phyloP scores from a whole-genome alignment of 345 rosid species.

The Hirschfeldia incana region DNA sequence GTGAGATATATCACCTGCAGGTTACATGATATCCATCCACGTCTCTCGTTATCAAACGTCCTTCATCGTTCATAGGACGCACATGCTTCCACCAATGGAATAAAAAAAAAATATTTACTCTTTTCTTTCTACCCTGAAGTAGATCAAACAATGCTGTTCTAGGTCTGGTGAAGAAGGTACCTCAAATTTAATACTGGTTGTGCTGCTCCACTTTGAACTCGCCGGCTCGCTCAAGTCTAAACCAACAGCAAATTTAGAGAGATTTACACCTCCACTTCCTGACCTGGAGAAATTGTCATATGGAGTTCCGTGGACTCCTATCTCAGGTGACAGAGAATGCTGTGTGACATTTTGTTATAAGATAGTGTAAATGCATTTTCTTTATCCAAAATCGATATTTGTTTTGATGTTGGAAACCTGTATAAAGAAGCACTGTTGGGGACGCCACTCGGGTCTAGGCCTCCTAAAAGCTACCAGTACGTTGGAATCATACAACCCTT shows the following conservation, averaged over 20 bases:
- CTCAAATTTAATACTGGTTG: conserved; percentile 88
- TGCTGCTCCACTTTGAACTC: conserved; percentile 83
- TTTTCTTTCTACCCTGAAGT: background rate
- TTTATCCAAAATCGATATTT: background rate
- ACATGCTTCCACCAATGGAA: conserved; percentile 56
- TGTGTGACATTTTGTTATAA: conserved; percentile 46
- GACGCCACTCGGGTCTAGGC: conserved; percentile 92
- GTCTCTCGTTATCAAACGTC: conserved; percentile 79
- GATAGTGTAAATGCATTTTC: too few relatives aligned
- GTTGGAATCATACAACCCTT: conserved; percentile 88
- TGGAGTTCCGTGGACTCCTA: conserved; percentile 84
- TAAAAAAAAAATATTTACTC: background rate
- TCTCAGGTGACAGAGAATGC: conserved; percentile 93
- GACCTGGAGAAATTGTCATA: conserved; percentile 83
- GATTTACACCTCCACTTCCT: conserved; percentile 86
- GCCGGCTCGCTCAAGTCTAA: conserved; percentile 85
- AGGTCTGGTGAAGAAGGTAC: conserved; percentile 31
- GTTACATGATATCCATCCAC: conserved; percentile 86
- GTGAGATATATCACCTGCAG: conserved; percentile 61
- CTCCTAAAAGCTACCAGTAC: conserved; percentile 79
- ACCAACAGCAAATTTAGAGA: conserved; percentile 78
- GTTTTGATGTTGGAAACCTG: conserved; percentile 51
- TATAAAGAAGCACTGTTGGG: conserved; percentile 79
- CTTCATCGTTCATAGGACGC: conserved; percentile 81
- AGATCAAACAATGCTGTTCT: background rate